Evolutionary conservation across 2,329 filamentous ascomycete genomes (phyloP).

Genomic region (Ophiostoma novo-ulmi): DNA sequence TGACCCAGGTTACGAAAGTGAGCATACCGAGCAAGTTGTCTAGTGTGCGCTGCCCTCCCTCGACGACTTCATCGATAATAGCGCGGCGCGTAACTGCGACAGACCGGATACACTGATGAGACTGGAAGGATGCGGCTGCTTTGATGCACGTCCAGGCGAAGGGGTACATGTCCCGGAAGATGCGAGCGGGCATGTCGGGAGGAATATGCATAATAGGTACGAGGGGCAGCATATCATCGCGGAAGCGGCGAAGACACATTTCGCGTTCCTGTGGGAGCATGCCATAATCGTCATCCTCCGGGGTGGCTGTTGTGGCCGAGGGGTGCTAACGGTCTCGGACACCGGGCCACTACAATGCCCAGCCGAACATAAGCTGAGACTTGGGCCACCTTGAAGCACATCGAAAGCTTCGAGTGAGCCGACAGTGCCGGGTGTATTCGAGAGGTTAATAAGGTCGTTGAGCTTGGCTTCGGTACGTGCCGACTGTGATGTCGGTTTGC

Average conservation of each 20-base stretch:
- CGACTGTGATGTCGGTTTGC: not conserved
- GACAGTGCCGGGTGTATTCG: not conserved
- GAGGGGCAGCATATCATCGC: not conserved
- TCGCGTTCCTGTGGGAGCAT: not conserved
- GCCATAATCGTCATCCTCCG: not conserved
- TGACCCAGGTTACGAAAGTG: not conserved
- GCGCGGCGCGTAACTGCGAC: not conserved
- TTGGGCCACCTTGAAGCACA: not conserved
- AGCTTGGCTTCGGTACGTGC: not conserved
- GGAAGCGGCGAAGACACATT: not conserved
- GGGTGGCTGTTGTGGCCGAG: not conserved
- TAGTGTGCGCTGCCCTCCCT: not conserved
- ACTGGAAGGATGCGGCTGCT: not conserved
- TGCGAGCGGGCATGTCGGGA: not conserved
- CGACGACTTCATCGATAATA: not conserved
- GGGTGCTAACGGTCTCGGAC: not conserved
- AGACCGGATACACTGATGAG: not conserved
- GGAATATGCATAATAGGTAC: not conserved
- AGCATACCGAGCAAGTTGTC: not conserved
- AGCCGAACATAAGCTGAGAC: not conserved
- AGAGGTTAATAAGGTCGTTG: not conserved
- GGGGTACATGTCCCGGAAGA: not conserved
- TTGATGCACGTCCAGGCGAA: not conserved
- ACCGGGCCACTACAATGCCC: not conserved
- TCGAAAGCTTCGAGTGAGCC: not conserved